Evolutionary conservation across 2,329 filamentous ascomycete genomes (phyloP).

Genomic region (Talaromyces sp.): DNA sequence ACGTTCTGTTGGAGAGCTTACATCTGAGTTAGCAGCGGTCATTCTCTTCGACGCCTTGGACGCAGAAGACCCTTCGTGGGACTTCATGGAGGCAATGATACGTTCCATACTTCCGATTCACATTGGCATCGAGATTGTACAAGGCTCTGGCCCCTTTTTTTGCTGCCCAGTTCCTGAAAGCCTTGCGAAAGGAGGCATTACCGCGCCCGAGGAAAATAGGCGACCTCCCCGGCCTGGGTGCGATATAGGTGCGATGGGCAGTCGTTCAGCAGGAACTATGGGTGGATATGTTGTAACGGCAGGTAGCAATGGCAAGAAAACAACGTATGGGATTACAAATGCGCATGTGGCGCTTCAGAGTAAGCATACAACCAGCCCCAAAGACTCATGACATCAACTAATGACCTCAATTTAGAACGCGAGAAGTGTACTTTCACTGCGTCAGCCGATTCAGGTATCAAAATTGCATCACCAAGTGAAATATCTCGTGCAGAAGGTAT

Average conservation of each 20-base stretch:
- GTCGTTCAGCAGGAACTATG: not conserved
- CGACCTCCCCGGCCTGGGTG: not conserved
- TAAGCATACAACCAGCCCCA: not conserved
- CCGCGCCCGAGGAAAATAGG: not conserved
- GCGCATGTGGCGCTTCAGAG: slow-evolving; percentile 9
- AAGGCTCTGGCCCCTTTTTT: not conserved
- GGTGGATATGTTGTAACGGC: slow-evolving; percentile 6
- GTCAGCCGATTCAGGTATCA: not conserved
- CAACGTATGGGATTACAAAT: slow-evolving; percentile 5
- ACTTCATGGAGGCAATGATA: not conserved
- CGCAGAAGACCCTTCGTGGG: not conserved
- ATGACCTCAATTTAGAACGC: not conserved
- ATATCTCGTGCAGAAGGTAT: not conserved
- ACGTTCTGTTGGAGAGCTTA: not conserved
- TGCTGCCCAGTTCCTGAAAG: not conserved
- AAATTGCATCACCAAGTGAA: slow-evolving; percentile 4
- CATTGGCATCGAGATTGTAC: not conserved
- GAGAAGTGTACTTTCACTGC: not conserved
- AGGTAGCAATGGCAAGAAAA: not conserved
- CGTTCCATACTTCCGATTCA: not conserved
- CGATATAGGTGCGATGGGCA: not conserved
- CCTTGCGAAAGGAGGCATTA: no score
- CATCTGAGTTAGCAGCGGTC: no score
- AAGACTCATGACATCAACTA: not conserved
- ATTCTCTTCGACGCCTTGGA: not conserved